These are phyloP conservation scores for Phalaenopsis aphrodite DNA, from an alignment of 106 monocot genomes.

Conservation along the genomic window DNA sequence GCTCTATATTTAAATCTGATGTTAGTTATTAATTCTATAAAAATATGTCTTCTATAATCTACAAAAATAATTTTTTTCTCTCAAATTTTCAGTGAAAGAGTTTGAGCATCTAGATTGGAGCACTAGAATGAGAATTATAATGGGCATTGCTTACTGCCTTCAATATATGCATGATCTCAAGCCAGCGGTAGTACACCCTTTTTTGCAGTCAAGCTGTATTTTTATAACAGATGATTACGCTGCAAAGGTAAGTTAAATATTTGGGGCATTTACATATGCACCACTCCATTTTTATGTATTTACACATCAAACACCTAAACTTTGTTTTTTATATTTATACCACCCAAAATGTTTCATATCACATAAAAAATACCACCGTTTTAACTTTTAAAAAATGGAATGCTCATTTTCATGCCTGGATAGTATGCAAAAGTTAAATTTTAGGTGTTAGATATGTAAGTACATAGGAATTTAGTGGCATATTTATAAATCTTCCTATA, in stretches of 20 bases:
- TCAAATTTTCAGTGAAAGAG: conserved; percentile 61
- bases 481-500: no score
- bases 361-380: no score
- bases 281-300: no score
- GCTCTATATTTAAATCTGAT: background rate
- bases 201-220: conserved; percentile 52
- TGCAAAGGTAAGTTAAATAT: conserved; percentile 53
- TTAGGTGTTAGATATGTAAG: no score
- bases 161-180: conserved; percentile 87
- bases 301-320: no score
- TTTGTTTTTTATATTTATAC: no score
- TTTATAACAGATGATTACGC: conserved; percentile 84
- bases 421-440: no score
- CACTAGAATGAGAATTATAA: conserved; percentile 81
- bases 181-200: conserved; percentile 52
- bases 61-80: background rate
- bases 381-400: no score
- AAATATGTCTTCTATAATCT: background rate
- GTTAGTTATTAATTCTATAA: background rate
- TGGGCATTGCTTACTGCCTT: conserved; percentile 84
- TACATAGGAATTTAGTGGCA: no score
- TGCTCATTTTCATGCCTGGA: no score
- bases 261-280: background rate
- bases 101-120: conserved; percentile 85
- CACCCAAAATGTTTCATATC: no score